Conservation (phyloP, 2,329 filamentous ascomycete genomes). For the Pseudocercospora musae region DNA sequence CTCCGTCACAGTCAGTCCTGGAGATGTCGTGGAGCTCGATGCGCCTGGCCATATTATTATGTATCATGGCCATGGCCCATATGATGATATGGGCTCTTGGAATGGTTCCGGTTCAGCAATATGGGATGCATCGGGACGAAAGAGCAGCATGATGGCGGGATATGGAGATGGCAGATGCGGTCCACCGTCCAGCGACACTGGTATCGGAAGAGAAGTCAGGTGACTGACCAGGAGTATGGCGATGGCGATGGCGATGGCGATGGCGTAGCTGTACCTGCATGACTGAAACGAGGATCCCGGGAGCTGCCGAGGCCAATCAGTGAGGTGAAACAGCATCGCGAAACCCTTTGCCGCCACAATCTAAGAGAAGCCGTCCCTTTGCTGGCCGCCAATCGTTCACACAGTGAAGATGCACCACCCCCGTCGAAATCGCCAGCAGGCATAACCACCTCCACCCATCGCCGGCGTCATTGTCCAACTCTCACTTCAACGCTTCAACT, state of each 20-base stretch:
- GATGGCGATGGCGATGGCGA: too few relatives aligned
- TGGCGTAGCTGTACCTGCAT: neutral
- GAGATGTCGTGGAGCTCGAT: neutral
- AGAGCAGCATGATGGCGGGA: neutral
- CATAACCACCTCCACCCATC: neutral
- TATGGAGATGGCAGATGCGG: neutral
- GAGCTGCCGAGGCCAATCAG: neutral
- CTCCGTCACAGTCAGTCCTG: neutral
- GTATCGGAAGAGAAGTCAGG: neutral
- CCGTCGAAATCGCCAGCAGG: neutral
- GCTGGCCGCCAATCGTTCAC: neutral
- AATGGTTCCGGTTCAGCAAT: neutral
- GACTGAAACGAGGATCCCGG: neutral
- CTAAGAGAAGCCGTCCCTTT: neutral
- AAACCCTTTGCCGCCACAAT: neutral
- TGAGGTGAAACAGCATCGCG: neutral
- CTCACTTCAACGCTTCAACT: constrained; percentile 1
- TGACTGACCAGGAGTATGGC: neutral
- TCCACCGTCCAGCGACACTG: too few relatives aligned
- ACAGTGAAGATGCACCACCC: neutral
- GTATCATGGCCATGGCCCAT: too few relatives aligned
- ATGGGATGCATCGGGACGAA: neutral
- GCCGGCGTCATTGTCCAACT: constrained; percentile 1
- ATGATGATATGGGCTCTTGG: neutral
- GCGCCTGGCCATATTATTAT: too few relatives aligned